Base-by-base conservation (phyloP, 257 asterid genomes). In the Solanum virginianum region DNA sequence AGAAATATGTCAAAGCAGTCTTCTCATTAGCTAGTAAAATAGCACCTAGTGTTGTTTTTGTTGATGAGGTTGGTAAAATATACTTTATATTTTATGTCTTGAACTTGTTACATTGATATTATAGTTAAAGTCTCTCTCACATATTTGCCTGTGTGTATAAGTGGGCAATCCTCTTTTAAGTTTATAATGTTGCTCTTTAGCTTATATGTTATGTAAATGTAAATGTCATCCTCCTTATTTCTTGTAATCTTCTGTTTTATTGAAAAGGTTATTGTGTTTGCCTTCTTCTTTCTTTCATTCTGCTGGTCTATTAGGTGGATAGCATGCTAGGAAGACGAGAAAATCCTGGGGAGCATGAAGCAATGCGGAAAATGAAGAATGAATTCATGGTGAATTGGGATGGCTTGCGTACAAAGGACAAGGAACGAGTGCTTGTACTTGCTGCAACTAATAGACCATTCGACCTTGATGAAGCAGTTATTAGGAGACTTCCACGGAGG, bases 331-430 rank as follows among this genome's bases (percentile, higher is more conserved):
- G 98, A 86, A 91, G 98, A 88, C 94, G 98, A 71, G 98, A 94
- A 91, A 95, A 92, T 86, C 98, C 98, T 10, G 97, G 98, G 36
- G 97, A 95, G 90, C 98, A 95, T 89, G 99, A 93, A 92, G 97
- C 98, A 72, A 95, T 95, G 99, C 97, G 98, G 87, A 95, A 95
- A 93, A 95, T 95, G 97, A 95, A 95, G 90, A 95, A 95, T 86
- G 98, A 95, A 85, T 95, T 95, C 87, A 95, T 95, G 98, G 93
- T 95, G 85, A 95, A 93, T 86, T 95, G 97, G 99, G 99, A 93
- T 88, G 99, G 98, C 86, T 87, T 95, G 89, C 94, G 98, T 85
- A 94, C 99, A n/a, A 95, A 94, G 90, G 99, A 94, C 86, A 94
- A 92, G 89, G 99, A 95, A 85, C 98, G 98, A 6, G 98, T 95